Base-by-base conservation (phyloP, 2,329 filamentous ascomycete species). In the Apiospora marii region DNA sequence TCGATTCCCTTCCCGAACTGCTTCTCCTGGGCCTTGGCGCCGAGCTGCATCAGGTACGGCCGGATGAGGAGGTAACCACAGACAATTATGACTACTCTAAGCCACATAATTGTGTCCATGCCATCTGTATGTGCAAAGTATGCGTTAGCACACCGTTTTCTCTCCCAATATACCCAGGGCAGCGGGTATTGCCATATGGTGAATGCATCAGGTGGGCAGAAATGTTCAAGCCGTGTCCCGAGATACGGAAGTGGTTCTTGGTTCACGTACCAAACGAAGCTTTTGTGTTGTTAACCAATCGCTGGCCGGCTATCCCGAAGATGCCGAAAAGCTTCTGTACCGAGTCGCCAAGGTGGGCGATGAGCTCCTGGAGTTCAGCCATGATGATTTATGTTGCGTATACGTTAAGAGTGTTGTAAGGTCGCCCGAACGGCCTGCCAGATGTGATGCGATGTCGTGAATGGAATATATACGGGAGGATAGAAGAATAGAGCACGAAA, bases 31-130 rank as follows among this genome's bases (percentile, higher is more conserved):
- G 87, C 83, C 77, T 89, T 90, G 73, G 87, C 89, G 77, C 90
- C 91, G 49, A 90, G 82, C 79, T 92, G 92, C 78, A 95, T 87
- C 70, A 95, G 82, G 80, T 94, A 94, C 0, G 93, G 93, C 0
- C 94, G 91, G 34, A 94, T 78, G 70, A 96, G 87, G 75, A 91
- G 80, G 84, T 96, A 97, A 71, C 89, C 91, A 78, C 94, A 90
- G 27, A 94, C 88, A 74, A 94, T 88, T 76, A 91, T 87, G 76
- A 94, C 83, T 72, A 96, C 87, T 68, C 94, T 92, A 77, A 96
- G 87, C 85, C 87, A 91, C 58, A 87, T 70, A 8, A 41, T 44
- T 5, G 68, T 43, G 22, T 70, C 68, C 68, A 70, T 70, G 27
- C 22, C 30, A 19, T 37, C 68, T 70, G 34, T 16, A 24, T 41